Evolutionary conservation across 2,329 filamentous ascomycete species (phyloP), one percentile per base, ranked within the genome.

Genomic region (Hymenoscyphus infarciens): DNA sequence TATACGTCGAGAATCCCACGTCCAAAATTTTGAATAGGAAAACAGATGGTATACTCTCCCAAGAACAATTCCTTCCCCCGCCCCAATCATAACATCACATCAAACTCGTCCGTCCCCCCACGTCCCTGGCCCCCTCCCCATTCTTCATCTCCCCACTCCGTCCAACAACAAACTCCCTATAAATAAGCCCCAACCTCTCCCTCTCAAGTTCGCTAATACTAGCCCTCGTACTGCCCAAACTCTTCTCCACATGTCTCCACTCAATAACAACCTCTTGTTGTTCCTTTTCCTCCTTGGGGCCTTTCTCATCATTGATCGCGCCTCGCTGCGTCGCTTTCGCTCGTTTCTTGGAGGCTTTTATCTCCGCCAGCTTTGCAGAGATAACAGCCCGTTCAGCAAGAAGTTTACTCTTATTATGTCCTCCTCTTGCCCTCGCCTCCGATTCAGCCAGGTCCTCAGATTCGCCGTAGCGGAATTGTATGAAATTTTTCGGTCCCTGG

Each of bases 101-200:
- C 77, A 99, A 80, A 77, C 92, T 98, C 70, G 89, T 94, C 74
- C 95, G 82, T 15, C 93, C 95, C 7, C 95, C 95, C 77, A 99
- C 87, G 77, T 98, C 95, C 75, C 88, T 96, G 62, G 89, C 90
- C 0, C 90, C 92, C 77, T 98, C 91, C 1, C 95, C 95, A 76
- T 90, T 94, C 64, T 88, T 91, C 91, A 99, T 92, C 79, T 98
- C 93, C 7, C 95, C 95, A 75, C 93, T 97, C 69, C 95, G 83
- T 0, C 92, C 93, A 3, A 91, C 90, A 0, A 97, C 88, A 80
- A 99, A 99, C 77, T 99, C 95, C 16, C 83, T 81, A 74, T 99
- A 99, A 65, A 99, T 97, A 49, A 84, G 85, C 71, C 85, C 82
- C 68, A 99, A 76, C 64, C 94, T 81, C 65, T 79, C 81, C 70